Percentiles rank a stretch among this genome's conserved stretches.
phyloP scores from a whole-genome alignment of 768 basidiomycete species.

The Pulveroboletus sp. region DNA sequence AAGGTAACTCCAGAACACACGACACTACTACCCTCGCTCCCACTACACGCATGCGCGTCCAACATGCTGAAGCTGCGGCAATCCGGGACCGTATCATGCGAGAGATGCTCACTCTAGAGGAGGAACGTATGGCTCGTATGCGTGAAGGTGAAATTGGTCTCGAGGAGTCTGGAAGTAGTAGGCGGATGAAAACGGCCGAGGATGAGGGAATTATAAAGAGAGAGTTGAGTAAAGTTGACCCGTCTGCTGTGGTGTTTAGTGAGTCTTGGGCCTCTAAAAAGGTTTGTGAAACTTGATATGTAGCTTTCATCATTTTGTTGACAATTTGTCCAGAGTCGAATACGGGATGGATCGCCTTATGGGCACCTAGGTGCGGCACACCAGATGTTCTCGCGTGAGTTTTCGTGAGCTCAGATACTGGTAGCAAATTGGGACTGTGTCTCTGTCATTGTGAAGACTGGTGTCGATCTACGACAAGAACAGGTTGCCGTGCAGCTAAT shows the following conservation, averaged over 20 bases:
- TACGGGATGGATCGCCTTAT: conserved; percentile 91
- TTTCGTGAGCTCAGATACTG: conserved; percentile 8
- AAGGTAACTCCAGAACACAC: conserved; percentile 18
- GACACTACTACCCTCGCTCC: conserved; percentile 29
- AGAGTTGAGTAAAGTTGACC: conserved; percentile 92
- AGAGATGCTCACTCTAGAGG: conserved; percentile 96
- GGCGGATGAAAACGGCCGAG: conserved; percentile 63
- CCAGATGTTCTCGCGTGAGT: conserved; percentile 2
- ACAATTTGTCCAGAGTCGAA: conserved; percentile 52
- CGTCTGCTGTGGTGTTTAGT: conserved; percentile 91
- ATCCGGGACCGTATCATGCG: conserved; percentile 97
- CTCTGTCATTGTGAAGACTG: conserved; percentile 98
- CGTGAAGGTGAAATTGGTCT: conserved; percentile 63
- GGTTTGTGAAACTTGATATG: conserved; percentile 36
- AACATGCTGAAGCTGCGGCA: conserved; percentile 77
- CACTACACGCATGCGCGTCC: conserved; percentile 62
- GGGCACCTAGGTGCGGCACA: conserved; percentile 74
- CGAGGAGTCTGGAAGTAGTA: conserved; percentile 40
- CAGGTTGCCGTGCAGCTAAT: conserved; percentile 96
- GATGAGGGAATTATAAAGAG: conserved; percentile 92
- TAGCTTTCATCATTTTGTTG: conserved; percentile 1
- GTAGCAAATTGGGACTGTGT: conserved; percentile 82
- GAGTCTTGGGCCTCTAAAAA: conserved; percentile 96
- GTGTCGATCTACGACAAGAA: conserved; percentile 93
- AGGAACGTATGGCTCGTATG: conserved; percentile 96